phyloP scores from a whole-genome alignment of 306 rosid species.

The Vigna unguiculata region DNA sequence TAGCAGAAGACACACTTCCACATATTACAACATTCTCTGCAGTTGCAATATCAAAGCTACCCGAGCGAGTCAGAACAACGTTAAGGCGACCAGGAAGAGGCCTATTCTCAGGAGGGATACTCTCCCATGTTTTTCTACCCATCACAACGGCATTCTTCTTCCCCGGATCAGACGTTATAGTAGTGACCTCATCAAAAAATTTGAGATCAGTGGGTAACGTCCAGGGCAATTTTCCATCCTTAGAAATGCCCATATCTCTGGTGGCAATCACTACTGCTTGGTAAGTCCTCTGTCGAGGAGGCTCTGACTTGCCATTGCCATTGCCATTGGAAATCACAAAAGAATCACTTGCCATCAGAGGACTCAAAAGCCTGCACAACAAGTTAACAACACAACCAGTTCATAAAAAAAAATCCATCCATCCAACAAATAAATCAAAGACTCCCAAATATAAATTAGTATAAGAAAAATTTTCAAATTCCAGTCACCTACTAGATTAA shows the following conservation, averaged over 20 bases:
- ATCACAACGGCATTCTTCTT: conserved; percentile 89
- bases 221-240: conserved; percentile 92
- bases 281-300: conserved; percentile 77
- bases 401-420: no score
- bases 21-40: conserved; percentile 92
- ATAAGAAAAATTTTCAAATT: conserved; percentile 2
- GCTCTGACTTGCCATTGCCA: conserved; percentile 62
- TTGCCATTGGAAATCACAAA: conserved; percentile 51
- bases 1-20: conserved; percentile 86
- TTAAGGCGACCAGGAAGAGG: conserved; percentile 91
- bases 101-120: conserved; percentile 66
- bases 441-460: conserved; percentile 1
- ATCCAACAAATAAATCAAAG: no score
- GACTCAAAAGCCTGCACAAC: conserved; percentile 47
- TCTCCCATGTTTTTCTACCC: conserved; percentile 98
- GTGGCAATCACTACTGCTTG: conserved; percentile 95
- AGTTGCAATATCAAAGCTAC: conserved; percentile 90
- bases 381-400: no score
- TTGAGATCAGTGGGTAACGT: conserved; percentile 79
- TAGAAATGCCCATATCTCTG: conserved; percentile 84
- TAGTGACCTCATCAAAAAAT: conserved; percentile 73
- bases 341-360: conserved; percentile 72
- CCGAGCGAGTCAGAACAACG: conserved; percentile 94
- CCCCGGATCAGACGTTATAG: conserved; percentile 70
- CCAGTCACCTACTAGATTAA: not conserved